These are phyloP conservation scores for Nemania diffusa DNA, from an alignment of 2,329 filamentous ascomycete genomes.

Conservation along the genomic window DNA sequence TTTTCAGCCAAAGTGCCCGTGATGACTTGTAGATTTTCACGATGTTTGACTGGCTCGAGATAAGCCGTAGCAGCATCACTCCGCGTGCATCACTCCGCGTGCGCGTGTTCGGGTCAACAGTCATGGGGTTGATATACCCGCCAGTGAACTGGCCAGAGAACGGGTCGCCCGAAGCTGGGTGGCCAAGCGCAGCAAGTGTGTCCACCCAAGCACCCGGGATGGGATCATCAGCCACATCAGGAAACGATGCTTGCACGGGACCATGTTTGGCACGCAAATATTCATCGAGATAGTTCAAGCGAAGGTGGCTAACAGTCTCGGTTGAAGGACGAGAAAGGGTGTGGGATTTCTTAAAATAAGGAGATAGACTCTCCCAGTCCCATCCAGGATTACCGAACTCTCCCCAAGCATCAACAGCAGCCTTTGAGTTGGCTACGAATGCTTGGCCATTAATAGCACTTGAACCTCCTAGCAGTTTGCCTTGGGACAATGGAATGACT, in stretches of 20 bases:
- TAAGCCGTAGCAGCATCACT: conserved; percentile 41
- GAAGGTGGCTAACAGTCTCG: too few species aligned
- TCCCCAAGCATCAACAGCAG: conserved; percentile 39
- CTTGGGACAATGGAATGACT: conserved; percentile 30
- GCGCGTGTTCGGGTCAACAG: conserved; percentile 26
- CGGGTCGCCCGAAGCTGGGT: conserved; percentile 41
- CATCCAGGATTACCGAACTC: conserved; percentile 40
- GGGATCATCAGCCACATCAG: too few species aligned
- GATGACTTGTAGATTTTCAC: conserved; percentile 31
- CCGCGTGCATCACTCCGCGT: too few species aligned
- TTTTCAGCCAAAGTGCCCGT: conserved; percentile 2
- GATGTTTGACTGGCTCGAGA: conserved; percentile 27
- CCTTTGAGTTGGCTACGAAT: conserved; percentile 36
- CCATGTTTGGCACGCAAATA: too few species aligned
- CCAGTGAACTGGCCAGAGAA: too few species aligned
- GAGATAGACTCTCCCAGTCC: conserved; percentile 37
- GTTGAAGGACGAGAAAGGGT: conserved; percentile 35
- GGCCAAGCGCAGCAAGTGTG: conserved; percentile 21
- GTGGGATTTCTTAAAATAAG: conserved; percentile 37
- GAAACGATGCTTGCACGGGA: too few species aligned
- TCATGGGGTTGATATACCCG: conserved; percentile 40
- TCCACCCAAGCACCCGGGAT: too few species aligned
- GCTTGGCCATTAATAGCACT: conserved; percentile 41
- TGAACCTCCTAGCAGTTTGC: conserved; percentile 40
- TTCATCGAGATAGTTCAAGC: too few species aligned